A percentile compares a stretch with the other conserved stretches of the same genome.
Conservation (phyloP, 2,329 filamentous ascomycete genomes). For the Colletotrichum musae region DNA sequence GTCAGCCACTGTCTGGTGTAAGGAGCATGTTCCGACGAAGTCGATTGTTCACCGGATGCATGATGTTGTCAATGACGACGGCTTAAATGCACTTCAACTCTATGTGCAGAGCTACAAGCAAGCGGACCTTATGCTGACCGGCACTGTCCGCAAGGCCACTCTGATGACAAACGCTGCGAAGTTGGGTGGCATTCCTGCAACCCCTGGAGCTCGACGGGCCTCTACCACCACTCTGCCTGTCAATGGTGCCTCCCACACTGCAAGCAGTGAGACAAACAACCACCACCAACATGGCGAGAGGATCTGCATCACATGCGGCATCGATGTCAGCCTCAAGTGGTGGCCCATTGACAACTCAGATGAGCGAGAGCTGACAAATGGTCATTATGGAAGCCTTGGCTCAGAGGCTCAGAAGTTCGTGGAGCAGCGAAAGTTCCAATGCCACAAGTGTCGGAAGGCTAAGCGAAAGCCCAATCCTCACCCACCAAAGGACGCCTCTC, state of each 20-base stretch:
- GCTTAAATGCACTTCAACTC: conserved; percentile 85
- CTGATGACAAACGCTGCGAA: conserved; percentile 78
- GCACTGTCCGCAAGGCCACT: conserved; percentile 93
- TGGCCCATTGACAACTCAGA: conserved; percentile 71
- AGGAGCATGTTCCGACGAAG: conserved; percentile 84
- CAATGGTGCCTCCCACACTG: conserved; percentile 41
- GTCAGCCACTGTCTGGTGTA: conserved; percentile 91
- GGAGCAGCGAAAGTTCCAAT: conserved; percentile 76
- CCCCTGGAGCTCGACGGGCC: conserved; percentile 64
- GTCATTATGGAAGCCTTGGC: conserved; percentile 64
- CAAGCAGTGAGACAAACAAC: conserved; percentile 16
- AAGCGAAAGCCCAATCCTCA: conserved; percentile 61
- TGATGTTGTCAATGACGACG: conserved; percentile 79
- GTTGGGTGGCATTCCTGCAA: conserved; percentile 53
- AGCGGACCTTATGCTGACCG: conserved; percentile 89
- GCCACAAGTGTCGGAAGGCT: conserved; percentile 79
- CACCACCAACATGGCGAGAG: conserved; percentile 61
- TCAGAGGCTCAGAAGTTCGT: conserved; percentile 72
- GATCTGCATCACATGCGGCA: conserved; percentile 74
- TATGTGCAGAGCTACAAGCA: conserved; percentile 95
- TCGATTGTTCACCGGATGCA: conserved; percentile 83
- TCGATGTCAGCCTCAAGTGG: conserved; percentile 83
- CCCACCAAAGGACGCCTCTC: conserved; percentile 37
- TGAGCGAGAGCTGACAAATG: conserved; percentile 67
- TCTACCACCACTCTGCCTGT: conserved; percentile 65